A percentile compares a stretch with the other conserved stretches of the same genome.
Evolutionary conservation across 768 basidiomycete genomes (phyloP).

Genomic region (Pisolithus microcarpus): DNA sequence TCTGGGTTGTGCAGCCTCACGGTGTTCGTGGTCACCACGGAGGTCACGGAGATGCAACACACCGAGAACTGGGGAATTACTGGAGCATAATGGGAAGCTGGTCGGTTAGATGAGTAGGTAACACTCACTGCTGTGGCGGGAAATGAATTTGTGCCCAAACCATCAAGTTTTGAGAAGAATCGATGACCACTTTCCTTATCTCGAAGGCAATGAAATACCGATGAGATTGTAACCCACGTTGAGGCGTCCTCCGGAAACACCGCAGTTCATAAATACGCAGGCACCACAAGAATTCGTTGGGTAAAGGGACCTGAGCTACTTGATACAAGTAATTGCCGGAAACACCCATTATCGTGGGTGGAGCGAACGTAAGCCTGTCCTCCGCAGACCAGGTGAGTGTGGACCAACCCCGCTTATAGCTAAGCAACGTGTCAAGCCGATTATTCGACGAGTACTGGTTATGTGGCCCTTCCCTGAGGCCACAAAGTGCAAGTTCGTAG

Average conservation of each 20-base stretch:
- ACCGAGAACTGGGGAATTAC: conserved; percentile 20
- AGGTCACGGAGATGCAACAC: conserved; percentile 47
- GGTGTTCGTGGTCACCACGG: conserved; percentile 50
- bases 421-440: conserved; percentile 24
- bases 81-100: conserved; percentile 2
- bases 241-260: conserved; percentile 23
- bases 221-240: conserved; percentile 22
- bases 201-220: conserved; percentile 28
- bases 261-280: conserved; percentile 28
- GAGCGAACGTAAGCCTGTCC: conserved; percentile 24
- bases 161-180: conserved; percentile 24
- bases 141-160: conserved; percentile 24
- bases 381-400: conserved; percentile 25
- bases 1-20: conserved; percentile 29
- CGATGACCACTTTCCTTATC: conserved; percentile 28
- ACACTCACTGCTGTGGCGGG: conserved; percentile 21
- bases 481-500: conserved; percentile 26
- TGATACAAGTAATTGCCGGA: conserved; percentile 28
- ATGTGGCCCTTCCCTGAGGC: conserved; percentile 22
- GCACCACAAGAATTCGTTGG: conserved; percentile 27
- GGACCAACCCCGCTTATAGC: conserved; percentile 28
- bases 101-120: neutral
- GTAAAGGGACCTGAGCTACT: conserved; percentile 26
- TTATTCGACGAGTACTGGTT: conserved; percentile 12
- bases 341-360: conserved; percentile 28